Conservation (phyloP, 768 basidiomycete genomes). For the Hypholoma fasciculare region DNA sequence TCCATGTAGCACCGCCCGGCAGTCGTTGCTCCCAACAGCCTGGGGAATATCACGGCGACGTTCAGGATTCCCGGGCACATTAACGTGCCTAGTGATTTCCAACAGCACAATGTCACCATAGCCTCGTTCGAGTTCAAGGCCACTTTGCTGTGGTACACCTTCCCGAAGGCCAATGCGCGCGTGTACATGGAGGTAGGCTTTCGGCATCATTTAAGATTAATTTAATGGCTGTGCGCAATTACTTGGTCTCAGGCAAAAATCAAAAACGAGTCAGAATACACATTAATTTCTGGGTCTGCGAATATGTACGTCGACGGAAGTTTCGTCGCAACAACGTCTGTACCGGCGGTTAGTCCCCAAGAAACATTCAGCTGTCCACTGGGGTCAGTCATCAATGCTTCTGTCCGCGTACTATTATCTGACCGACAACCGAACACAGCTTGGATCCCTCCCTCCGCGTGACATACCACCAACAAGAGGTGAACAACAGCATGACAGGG, state of each 20-base stretch:
- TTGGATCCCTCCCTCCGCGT: slow-evolving; percentile 39
- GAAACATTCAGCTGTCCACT: slow-evolving; percentile 41
- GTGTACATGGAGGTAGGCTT: slow-evolving; percentile 26
- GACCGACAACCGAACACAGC: slow-evolving; percentile 26
- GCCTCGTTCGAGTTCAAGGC: slow-evolving; percentile 28
- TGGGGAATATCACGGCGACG: slow-evolving; percentile 27
- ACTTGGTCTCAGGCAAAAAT: slow-evolving; percentile 34
- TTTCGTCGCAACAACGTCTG: slow-evolving; percentile 41
- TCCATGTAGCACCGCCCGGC: background rate
- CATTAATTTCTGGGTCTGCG: slow-evolving; percentile 43
- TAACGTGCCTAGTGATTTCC: slow-evolving; percentile 28
- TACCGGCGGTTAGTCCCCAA: slow-evolving; percentile 36
- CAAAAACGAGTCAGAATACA: slow-evolving; percentile 50
- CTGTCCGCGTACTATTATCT: slow-evolving; percentile 32
- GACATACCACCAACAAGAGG: slow-evolving; percentile 35
- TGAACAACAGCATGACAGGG: slow-evolving; percentile 31
- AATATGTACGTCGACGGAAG: slow-evolving; percentile 52
- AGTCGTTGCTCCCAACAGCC: slow-evolving; percentile 14
- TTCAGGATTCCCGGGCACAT: slow-evolving; percentile 29
- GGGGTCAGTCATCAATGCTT: slow-evolving; percentile 25
- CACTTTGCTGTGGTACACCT: slow-evolving; percentile 30
- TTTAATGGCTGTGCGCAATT: background rate
- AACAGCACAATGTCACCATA: slow-evolving; percentile 31
- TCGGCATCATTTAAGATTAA: background rate
- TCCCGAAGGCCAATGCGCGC: slow-evolving; percentile 31